Conservation (phyloP, 1,284 basidiomycete species). For the Ganoderma multipileum region DNA sequence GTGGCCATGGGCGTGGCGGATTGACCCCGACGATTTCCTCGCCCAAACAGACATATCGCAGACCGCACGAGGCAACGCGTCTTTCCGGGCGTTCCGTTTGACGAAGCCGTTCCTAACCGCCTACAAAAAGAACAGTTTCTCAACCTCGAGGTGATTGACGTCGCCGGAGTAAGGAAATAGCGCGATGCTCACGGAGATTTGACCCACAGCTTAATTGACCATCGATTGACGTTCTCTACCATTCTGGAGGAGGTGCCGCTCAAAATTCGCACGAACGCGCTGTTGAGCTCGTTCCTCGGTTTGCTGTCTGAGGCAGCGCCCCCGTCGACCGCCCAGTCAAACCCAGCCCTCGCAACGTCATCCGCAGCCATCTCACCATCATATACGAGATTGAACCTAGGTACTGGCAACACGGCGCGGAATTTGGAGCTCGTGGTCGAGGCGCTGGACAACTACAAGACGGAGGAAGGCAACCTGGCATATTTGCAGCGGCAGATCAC, state of each 20-base stretch:
- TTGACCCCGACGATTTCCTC: conserved; percentile 4
- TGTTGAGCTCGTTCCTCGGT: conserved; percentile 87
- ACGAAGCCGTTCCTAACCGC: conserved; percentile 87
- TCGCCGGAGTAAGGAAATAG: conserved; percentile 30
- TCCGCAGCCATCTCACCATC: conserved; percentile 56
- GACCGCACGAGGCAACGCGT: conserved; percentile 85
- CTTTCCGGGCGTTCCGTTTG: conserved; percentile 92
- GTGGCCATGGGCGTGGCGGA: conserved; percentile 17
- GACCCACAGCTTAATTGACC: conserved; percentile 74
- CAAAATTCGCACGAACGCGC: conserved; percentile 86
- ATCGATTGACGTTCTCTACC: conserved; percentile 89
- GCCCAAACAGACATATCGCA: conserved; percentile 65
- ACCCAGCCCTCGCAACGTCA: conserved; percentile 46
- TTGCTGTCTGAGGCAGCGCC: conserved; percentile 57
- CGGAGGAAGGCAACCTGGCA: conserved; percentile 93
- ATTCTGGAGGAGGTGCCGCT: conserved; percentile 93
- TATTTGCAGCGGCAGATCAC: conserved; percentile 93
- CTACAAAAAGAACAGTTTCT: conserved; percentile 89
- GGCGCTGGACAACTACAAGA: conserved; percentile 85
- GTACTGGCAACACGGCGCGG: conserved; percentile 64
- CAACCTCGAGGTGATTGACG: conserved; percentile 72
- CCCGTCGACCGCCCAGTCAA: conserved; percentile 44
- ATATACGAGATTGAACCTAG: conserved; percentile 67
- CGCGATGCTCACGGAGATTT: conserved; percentile 22
- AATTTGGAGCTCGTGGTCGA: conserved; percentile 87